These are phyloP conservation scores for Cyberlindnera nakhonratchasimensis DNA, from an alignment of 805 yeast genomes.

Conservation along the genomic window DNA sequence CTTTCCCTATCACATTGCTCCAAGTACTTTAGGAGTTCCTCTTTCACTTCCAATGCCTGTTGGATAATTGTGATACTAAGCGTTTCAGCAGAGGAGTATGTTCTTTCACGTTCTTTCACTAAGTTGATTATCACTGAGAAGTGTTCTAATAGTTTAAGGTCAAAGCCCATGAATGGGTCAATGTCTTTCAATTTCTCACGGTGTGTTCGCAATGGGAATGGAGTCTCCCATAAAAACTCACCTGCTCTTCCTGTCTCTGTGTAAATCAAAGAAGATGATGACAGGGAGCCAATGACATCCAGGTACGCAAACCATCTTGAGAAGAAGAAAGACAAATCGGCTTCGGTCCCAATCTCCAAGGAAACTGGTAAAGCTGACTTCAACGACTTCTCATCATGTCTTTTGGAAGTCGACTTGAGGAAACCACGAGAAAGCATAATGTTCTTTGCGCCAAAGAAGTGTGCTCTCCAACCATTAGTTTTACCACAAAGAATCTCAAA, in stretches of 20 bases:
- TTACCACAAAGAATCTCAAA: conserved; percentile 47
- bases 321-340: conserved; percentile 44
- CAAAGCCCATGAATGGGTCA: conserved; percentile 66
- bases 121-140: conserved; percentile 47
- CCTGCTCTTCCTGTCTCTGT: conserved; percentile 31
- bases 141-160: conserved; percentile 54
- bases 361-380: conserved; percentile 8
- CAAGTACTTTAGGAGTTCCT: conserved; percentile 28
- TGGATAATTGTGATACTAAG: conserved; percentile 13
- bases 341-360: conserved; percentile 18
- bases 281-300: conserved; percentile 60
- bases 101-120: conserved; percentile 30
- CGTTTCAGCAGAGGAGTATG: conserved; percentile 17
- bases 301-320: conserved; percentile 67
- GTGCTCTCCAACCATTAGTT: conserved; percentile 55
- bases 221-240: conserved; percentile 22
- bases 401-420: conserved; percentile 28
- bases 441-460: conserved; percentile 63
- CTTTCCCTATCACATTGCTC: conserved; percentile 26
- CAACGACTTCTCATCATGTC: not conserved
- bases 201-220: conserved; percentile 13
- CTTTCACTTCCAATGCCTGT: conserved; percentile 40
- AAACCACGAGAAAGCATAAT: conserved; percentile 53
- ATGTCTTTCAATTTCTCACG: conserved; percentile 39
- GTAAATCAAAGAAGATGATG: conserved; percentile 40